Evolutionary conservation across 2,329 filamentous ascomycete genomes (phyloP), one percentile per base, ranked within the genome.

Genomic region (Coniella lustricola): DNA sequence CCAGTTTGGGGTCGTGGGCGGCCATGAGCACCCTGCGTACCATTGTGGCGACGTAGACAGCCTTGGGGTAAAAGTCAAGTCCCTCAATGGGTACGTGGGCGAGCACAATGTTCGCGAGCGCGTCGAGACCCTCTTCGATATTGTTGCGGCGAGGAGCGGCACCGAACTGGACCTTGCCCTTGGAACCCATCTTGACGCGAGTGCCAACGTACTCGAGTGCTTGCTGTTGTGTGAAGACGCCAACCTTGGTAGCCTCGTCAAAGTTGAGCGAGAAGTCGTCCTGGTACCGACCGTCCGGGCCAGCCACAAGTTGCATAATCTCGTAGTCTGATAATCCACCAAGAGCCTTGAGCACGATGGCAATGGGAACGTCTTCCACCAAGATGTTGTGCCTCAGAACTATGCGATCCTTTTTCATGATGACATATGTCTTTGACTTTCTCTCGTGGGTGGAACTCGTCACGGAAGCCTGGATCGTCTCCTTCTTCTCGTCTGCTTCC

Each of bases 371-470:
- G 52, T 93, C 86, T 63, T 98, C 93, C 42, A 84, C 85, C 7
- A 98, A 73, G 38, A 95, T 89, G 64, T 98, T 98, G 70, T 98
- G 93, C 55, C 88, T 85, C 38, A 98, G 76, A 51, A 85, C 84
- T 51, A 98, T 87, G 44, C 86, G 81, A 48, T 95, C 91, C 65
- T 97, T 97, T 70, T 97, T 97, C 46, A 95, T 71, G 13, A 91
- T 80, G 44, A 98, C 89, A 59, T 97, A 96, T 48, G 89, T 96
- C 72, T 98, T 98, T 10, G 93, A 96, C 67, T 97, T 96, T 59
- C 94, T 81, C 66, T 97, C 93, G 66, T 96, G 90, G 1, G 94
- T 97, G 25, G 93, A 96, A 80, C 90, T 94, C 7, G 90, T 98
- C 25, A 97, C 93, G 1, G 93, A 97, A 33, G 94, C 93, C 57